Conservation (phyloP, 2,329 filamentous ascomycete genomes). For the Aspergillus costaricaensis region DNA sequence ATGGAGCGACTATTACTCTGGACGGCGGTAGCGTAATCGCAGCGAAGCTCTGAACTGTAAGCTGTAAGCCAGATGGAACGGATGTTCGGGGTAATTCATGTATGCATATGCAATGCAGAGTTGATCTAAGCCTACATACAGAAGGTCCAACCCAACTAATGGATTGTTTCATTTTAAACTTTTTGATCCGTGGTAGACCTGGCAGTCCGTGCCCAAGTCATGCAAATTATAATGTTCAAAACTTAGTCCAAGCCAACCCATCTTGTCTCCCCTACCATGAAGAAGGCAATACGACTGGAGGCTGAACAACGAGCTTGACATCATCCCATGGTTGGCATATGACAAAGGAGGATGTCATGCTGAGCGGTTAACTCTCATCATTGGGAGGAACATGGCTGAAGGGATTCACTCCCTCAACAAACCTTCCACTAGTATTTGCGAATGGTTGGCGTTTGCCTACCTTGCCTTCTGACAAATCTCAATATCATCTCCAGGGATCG, state of each 20-base stretch:
- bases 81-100: neutral
- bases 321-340: neutral
- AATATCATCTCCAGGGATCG: neutral
- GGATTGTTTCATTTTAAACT: neutral
- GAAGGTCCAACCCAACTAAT: conserved; percentile 10
- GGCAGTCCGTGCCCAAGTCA: neutral
- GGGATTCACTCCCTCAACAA: neutral
- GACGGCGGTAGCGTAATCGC: conserved; percentile 57
- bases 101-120: neutral
- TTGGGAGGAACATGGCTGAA: neutral
- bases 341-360: neutral
- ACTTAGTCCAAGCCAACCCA: neutral
- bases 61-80: neutral
- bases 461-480: neutral
- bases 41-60: conserved; percentile 40
- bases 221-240: conserved; percentile 1
- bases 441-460: neutral
- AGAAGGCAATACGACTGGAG: too few relatives aligned
- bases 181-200: neutral
- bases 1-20: conserved; percentile 64
- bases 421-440: neutral
- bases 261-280: neutral
- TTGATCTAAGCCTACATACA: conserved; percentile 2
- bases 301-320: neutral
- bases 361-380: neutral